Base-by-base conservation (phyloP, 2,329 filamentous ascomycete species). In the Neonectria faginata region DNA sequence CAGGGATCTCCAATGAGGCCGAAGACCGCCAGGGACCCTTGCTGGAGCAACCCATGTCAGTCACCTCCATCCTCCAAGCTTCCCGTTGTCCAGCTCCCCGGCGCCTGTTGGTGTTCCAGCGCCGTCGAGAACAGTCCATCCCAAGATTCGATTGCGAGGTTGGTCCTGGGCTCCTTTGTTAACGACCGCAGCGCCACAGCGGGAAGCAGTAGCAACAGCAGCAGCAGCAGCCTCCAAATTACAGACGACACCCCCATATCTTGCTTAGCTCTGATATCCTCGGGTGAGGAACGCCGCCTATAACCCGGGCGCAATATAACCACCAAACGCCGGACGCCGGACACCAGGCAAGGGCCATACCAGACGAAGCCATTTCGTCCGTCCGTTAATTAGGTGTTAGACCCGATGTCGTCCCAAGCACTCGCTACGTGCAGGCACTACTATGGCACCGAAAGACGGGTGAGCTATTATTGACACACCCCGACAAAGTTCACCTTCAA, bases 401-500 rank as follows among this genome's bases (percentile, higher is more conserved):
- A 58, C 56, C 29, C 56, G 56, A 64, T 61, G 62, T 45, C 42
- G 60, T 64, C 57, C 36, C 36, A 60, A 64, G 41, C 47, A 50
- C 39, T 61, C 50, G 12, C 57, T 60, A 48, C 56, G n/a, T 62
- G 66, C 67, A 60, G 63, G 63, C 59, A 70, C 25, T 25, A 29
- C 61, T 65, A 50, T 22, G 22, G 3, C 22, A 25, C 5, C 61
- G 39, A 42, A 20, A 3, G 8, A 42, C 39, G 63, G 62, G 59
- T 66, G 68, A 73, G 64, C 70, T 64, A 70, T 68, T 61, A 47
- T 31, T 39, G 31, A 12, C 62, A 61, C 57, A 8, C 57, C 62
- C 54, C 42, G 27, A 42, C 29, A 56, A 44, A 22, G 16, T 56
- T 57, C 51, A 22, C 52, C 56, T 27, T 55, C 31, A 44, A 56